These are phyloP conservation scores for Phyllostachys edulis DNA, from an alignment of 176 grass and related monocot species.

Conservation along the genomic window DNA sequence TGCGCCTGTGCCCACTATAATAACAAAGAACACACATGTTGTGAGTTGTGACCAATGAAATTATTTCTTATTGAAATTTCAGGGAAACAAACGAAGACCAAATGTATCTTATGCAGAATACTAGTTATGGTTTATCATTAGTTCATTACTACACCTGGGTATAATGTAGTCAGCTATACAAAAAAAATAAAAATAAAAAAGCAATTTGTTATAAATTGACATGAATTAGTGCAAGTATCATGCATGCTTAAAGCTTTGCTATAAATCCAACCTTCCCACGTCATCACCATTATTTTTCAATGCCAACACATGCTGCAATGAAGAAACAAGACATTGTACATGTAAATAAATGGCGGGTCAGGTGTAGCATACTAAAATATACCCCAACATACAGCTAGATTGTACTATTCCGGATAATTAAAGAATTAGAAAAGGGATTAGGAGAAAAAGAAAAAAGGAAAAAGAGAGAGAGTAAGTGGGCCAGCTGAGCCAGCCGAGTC, in stretches of 20 bases:
- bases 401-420: too few species aligned
- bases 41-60: neutral
- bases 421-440: too few species aligned
- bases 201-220: neutral
- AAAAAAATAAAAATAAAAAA: neutral
- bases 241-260: neutral
- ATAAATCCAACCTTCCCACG: neutral
- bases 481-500: too few species aligned
- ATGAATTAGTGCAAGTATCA: neutral
- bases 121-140: neutral
- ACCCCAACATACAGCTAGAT: neutral
- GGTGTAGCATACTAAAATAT: neutral
- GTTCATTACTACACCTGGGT: neutral
- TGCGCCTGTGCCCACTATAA: neutral
- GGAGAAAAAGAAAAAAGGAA: too few species aligned
- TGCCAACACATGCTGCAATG: too few species aligned
- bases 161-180: neutral
- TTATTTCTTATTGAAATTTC: neutral
- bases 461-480: too few species aligned
- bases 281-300: too few species aligned
- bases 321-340: too few species aligned
- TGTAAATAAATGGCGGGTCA: too few species aligned
- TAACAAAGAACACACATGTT: neutral
- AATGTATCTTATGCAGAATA: neutral
- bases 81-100: neutral